Base-by-base conservation (phyloP, 768 basidiomycete species). In the Termitomyces bulborhizus region DNA sequence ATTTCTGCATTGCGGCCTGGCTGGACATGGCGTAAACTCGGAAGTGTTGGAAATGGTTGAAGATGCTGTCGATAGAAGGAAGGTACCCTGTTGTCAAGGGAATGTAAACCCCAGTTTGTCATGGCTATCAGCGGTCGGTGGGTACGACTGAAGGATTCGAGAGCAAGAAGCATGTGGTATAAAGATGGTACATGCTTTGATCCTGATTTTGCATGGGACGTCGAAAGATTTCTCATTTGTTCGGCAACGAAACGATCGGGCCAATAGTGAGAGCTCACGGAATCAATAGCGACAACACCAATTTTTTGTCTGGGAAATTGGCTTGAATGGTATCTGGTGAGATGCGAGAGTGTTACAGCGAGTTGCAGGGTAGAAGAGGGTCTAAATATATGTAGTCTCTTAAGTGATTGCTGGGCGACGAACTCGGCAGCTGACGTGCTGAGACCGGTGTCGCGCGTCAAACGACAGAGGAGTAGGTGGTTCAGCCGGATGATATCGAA, bases 221-320 rank as follows among this genome's bases (percentile, higher is more conserved):
- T 54, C 36, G 55, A 52, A 39, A 59, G 54, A 16, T 62, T 58
- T 37, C 71, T 77, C 51, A 73, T 57, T 60, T 82, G 82, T 67
- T 91, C 89, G 31, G 71, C 69, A 39, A 73, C 71, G 64, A 83
- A 85, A 41, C 86, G 81, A 65, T 93, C 90, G 3, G 76, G 58
- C 91, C 92, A 93, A 68, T 89, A 81, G 63, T 86, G 90, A 0
- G 88, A 66, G 65, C 85, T 85, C 55, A 90, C 68, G 13, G 90
- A 90, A 68, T 94, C 91, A 45, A 93, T 72, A 9, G 81, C 82
- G 37, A 94, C 68, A 52, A 90, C 61, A 6, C 83, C 84, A 11
- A 93, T 75, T 57, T 84, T 83, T 32, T 72, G 67, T 42, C 79
- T 68, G 32, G 78, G 73, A 56, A 85, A 74, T 51, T 73, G 68